Base-by-base conservation (phyloP, 371 early-diverging fungal species). In the Nosema muscidifuracis region DNA sequence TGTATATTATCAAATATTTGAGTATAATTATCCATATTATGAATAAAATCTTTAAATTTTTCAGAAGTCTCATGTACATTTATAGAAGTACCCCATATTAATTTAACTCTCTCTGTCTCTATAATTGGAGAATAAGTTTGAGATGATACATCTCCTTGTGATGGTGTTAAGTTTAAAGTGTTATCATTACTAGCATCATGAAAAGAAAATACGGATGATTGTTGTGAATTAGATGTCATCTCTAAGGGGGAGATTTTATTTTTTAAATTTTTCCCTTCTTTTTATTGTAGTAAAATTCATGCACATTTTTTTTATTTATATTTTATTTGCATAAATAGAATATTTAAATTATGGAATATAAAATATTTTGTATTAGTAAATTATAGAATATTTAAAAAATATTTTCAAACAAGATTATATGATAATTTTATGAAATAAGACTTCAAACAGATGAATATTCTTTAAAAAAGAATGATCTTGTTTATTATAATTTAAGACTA, bases 1-100 rank as follows among this genome's bases (percentile, higher is more conserved):
- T 60, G 28, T 30, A 68, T 72, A 9, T 67, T 55, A 20, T 69
- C 65, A 33, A 76, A 30, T 26, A 74, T 77, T 36, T 58, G 31
- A 2, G 47, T 24, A 34, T 61, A 73, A 18, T 50, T 44, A 31
- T 34, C 20, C 10, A 55, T 33, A 61, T 88, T 84, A 34, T 77
- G 72, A 76, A 99, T 82, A 79, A 96, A 97, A 71, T 92, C 88
- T 55, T 88, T 85, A 84, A 99, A 97, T 26, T 85, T 81, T n/a
- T 83, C 81, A 83, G 89, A 90, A 44, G 89, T 89, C 51, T 93
- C 92, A 50, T 92, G 87, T 51, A 97, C 89, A 75, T 91, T 90
- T 75, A 99, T 89, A 7, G 91, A 91, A 0, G 99, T 98, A 50
- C 98, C 99, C 98, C 98, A 98, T 69, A 98, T 93, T 10, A 84